Evolutionary conservation across 2,329 filamentous ascomycete species (phyloP).

Genomic region (Colletotrichum sp.): DNA sequence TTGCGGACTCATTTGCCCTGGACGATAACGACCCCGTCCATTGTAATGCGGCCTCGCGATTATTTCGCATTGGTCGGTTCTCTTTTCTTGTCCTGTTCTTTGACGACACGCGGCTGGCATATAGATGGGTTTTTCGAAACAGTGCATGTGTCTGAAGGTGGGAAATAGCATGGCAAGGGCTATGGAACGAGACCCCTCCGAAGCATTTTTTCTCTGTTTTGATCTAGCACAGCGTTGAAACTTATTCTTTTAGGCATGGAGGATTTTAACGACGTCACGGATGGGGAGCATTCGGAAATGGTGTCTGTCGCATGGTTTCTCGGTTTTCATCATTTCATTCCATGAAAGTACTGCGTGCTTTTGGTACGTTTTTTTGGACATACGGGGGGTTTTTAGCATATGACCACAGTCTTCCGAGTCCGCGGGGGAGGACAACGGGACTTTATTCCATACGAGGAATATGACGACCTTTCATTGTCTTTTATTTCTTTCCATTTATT

Average conservation of each 20-base stretch:
- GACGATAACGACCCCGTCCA: neutral
- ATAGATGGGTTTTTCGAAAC: neutral
- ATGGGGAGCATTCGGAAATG: neutral
- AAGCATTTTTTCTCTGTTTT: neutral
- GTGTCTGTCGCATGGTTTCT: neutral
- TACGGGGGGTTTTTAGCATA: neutral
- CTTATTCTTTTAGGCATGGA: slow-evolving; percentile 2
- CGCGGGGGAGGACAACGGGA: neutral
- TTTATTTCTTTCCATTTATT: neutral
- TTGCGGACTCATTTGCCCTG: neutral
- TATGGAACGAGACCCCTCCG: neutral
- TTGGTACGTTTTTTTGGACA: neutral
- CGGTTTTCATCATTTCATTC: neutral
- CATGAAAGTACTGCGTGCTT: neutral
- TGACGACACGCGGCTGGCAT: neutral
- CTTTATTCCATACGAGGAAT: neutral
- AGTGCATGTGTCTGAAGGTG: neutral
- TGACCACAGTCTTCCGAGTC: neutral
- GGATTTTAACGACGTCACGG: slow-evolving; percentile 12
- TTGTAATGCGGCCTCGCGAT: neutral
- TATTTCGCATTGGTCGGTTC: neutral
- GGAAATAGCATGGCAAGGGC: neutral
- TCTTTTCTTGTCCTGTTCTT: neutral
- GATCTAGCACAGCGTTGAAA: slow-evolving; percentile 7
- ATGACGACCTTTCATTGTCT: neutral